A percentile compares a stretch with the other conserved stretches of the same genome.
phyloP scores from a whole-genome alignment of 331 rosid species.

The Dryas integrifolia region DNA sequence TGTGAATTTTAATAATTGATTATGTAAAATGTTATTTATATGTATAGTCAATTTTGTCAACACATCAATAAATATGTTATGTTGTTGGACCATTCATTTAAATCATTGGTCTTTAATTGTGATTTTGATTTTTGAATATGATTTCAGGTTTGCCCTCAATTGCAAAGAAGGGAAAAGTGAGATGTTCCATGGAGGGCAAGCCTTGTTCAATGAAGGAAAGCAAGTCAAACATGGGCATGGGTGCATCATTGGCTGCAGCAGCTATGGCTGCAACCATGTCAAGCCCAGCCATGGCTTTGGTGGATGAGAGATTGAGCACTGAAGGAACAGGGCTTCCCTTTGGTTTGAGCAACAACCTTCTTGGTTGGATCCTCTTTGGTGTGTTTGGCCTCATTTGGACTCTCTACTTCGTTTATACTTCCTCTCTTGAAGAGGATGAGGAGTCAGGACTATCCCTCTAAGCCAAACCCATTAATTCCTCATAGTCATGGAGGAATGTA shows the following conservation, averaged over 20 bases:
- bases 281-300: slow-evolving; percentile 86
- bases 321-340: slow-evolving; percentile 99
- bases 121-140: background rate
- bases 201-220: slow-evolving; percentile 8
- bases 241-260: slow-evolving; percentile 57
- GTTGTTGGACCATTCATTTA: background rate
- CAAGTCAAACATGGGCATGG: slow-evolving; percentile 56
- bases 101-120: slow-evolving; percentile 1
- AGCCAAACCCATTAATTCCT: slow-evolving; percentile 14
- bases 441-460: slow-evolving; percentile 92
- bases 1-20: no score
- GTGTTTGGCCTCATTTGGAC: slow-evolving; percentile 80
- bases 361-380: slow-evolving; percentile 78
- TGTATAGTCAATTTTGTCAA: no score
- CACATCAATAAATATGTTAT: no score
- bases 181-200: slow-evolving; percentile 62
- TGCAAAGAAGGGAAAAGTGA: slow-evolving; percentile 66
- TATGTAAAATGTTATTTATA: background rate
- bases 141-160: slow-evolving; percentile 60
- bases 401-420: slow-evolving; percentile 51
- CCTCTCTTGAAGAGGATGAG: slow-evolving; percentile 83
- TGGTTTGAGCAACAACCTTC: slow-evolving; percentile 90
- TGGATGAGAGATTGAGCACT: slow-evolving; percentile 86
- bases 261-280: slow-evolving; percentile 53
- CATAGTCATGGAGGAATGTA: slow-evolving; percentile 26